A percentile compares a stretch with the other conserved stretches of the same genome.
phyloP scores from a whole-genome alignment of 208 protist species.

The Porcisia hertigi region DNA sequence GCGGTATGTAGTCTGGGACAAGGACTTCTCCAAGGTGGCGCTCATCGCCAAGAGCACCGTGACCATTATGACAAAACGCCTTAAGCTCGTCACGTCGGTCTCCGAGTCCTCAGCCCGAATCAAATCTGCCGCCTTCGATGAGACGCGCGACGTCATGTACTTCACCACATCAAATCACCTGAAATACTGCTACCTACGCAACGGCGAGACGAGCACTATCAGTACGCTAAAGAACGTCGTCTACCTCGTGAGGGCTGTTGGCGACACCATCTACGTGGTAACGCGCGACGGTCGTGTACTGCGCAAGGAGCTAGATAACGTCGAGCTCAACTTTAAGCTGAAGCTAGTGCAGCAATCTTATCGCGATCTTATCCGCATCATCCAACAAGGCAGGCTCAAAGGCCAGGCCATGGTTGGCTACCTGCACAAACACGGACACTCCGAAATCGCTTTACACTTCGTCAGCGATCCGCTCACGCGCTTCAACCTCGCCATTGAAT shows the following conservation, averaged over 20 bases:
- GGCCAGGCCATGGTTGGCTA: slow-evolving; percentile 98
- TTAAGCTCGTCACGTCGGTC: slow-evolving; percentile 91
- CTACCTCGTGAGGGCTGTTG: slow-evolving; percentile 93
- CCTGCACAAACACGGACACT: slow-evolving; percentile 97
- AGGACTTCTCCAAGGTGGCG: slow-evolving; percentile 91
- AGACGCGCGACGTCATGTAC: slow-evolving; percentile 95
- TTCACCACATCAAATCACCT: slow-evolving; percentile 99
- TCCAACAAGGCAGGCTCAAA: slow-evolving; percentile 90
- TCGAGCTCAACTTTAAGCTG: slow-evolving; percentile 97
- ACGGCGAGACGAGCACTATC: slow-evolving; percentile 97
- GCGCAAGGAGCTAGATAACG: slow-evolving; percentile 90
- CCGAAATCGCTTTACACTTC: slow-evolving; percentile 98
- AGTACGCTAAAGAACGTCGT: slow-evolving; percentile 95
- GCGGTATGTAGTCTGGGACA: slow-evolving; percentile 96
- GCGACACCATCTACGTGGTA: slow-evolving; percentile 89
- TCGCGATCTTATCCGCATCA: slow-evolving; percentile 94
- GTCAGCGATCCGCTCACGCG: slow-evolving; percentile 96
- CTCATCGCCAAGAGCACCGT: slow-evolving; percentile 92
- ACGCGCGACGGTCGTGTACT: slow-evolving; percentile 91
- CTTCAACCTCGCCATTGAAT: slow-evolving; percentile 98
- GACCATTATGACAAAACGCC: slow-evolving; percentile 86
- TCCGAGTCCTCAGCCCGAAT: slow-evolving; percentile 93
- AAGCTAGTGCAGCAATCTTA: slow-evolving; percentile 94
- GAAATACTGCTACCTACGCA: slow-evolving; percentile 95
- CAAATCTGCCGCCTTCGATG: slow-evolving; percentile 94